A percentile compares a stretch with the other conserved stretches of the same genome.
Conservation (phyloP, 2,329 filamentous ascomycete genomes). For the Cladophialophora carrionii region DNA sequence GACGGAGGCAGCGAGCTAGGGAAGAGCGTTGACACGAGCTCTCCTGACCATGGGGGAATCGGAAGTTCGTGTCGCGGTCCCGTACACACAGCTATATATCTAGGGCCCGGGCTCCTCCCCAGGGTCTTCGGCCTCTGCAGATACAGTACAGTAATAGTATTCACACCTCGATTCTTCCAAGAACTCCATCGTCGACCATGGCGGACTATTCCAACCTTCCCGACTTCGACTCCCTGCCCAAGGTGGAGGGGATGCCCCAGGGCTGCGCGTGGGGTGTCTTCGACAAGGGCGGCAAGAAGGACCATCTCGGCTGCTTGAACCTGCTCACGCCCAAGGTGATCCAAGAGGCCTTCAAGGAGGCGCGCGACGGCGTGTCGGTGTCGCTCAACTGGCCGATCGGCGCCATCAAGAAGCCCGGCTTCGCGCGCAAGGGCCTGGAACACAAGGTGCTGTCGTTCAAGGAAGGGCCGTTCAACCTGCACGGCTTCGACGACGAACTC, state of each 20-base stretch:
- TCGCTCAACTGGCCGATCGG: conserved; percentile 57
- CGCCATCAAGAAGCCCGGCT: conserved; percentile 26
- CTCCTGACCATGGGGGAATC: not conserved
- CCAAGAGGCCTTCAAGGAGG: conserved; percentile 58
- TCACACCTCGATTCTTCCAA: not conserved
- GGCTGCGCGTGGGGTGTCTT: conserved; percentile 62
- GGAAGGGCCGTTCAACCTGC: conserved; percentile 17
- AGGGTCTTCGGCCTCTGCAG: not conserved
- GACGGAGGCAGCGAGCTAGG: not conserved
- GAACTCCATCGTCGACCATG: conserved; percentile 12
- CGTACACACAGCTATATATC: not conserved
- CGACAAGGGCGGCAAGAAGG: conserved; percentile 55
- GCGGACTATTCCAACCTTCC: conserved; percentile 44
- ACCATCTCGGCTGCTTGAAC: conserved; percentile 65
- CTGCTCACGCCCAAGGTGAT: conserved; percentile 61
- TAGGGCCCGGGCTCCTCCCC: not conserved
- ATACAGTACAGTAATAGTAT: not conserved
- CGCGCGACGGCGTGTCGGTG: conserved; percentile 59
- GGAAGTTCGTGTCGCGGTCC: not conserved
- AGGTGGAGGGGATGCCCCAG: conserved; percentile 50
- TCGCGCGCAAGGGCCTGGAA: conserved; percentile 26
- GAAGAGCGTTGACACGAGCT: not conserved
- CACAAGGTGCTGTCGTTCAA: conserved; percentile 34
- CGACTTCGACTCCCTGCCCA: conserved; percentile 51
- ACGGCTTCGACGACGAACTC: conserved; percentile 50